Conservation (phyloP, 768 basidiomycete species). For the Leccinum barrowsii region DNA sequence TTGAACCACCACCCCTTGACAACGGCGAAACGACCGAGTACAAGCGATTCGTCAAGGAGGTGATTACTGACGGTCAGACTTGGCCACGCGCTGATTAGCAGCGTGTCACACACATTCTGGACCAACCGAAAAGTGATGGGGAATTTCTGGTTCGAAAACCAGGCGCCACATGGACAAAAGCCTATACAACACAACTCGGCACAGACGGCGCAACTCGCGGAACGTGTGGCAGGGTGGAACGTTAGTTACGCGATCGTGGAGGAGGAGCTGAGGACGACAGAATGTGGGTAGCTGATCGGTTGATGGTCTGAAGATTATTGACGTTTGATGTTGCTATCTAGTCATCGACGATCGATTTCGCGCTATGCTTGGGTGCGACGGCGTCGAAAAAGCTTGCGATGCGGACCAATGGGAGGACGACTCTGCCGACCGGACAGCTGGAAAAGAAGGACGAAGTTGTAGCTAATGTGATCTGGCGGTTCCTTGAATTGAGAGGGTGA, state of each 20-base stretch:
- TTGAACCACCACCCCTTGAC: constrained; percentile 85
- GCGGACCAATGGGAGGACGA: constrained; percentile 71
- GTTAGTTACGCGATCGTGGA: constrained; percentile 83
- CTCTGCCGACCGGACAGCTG: constrained; percentile 44
- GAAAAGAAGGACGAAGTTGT: constrained; percentile 99
- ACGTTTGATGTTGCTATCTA: constrained; percentile 32
- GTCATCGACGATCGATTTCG: constrained; percentile 98
- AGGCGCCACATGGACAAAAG: constrained; percentile 49
- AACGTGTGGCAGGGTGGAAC: constrained; percentile 86
- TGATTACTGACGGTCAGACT: constrained; percentile 92
- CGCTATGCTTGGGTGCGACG: constrained; percentile 90
- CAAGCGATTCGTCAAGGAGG: constrained; percentile 91
- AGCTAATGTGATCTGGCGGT: constrained; percentile 97
- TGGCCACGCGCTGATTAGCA: constrained; percentile 88
- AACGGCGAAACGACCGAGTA: constrained; percentile 96
- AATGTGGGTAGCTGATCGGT: constrained; percentile 60
- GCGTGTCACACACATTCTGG: constrained; percentile 81
- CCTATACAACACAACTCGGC: constrained; percentile 66
- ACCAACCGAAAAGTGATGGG: constrained; percentile 67
- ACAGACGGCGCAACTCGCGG: constrained; percentile 82
- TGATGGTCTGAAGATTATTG: constrained; percentile 25
- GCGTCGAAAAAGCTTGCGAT: constrained; percentile 72
- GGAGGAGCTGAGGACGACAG: constrained; percentile 89
- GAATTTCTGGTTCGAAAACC: constrained; percentile 71
- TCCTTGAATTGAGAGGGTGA: constrained; percentile 93